Evolutionary conservation across 371 early-diverging fungal genomes (phyloP), one percentile per base, ranked within the genome.

Genomic region (Coemansia sp.): DNA sequence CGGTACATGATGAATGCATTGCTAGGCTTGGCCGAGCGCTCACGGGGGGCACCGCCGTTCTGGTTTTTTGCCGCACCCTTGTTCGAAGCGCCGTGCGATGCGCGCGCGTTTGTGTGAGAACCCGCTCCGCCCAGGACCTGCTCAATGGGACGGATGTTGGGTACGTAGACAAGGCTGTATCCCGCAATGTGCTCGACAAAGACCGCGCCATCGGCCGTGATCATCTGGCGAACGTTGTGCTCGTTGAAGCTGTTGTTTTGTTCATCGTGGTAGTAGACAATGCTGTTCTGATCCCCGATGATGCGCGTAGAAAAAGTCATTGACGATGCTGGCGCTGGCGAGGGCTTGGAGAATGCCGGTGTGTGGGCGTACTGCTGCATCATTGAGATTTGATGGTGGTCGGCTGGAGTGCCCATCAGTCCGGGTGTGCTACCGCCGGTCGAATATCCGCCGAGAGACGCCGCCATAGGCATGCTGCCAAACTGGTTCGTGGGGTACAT

Each of bases 1-100:
- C 89, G 84, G 81, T 89, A 89, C 69, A 86, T 78, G 61, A 89
- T 88, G 72, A 88, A 89, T 0, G 86, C 81, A 69, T 87, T 87
- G 52, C 84, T 80, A 0, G 88, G 86, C 67, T 75, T 74, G 59
- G 63, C 22, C 11, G 57, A 56, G 31, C 56, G 58, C 42, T 64
- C 63, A 31, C 58, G 53, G 24, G 47, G 52, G n/a, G 37, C 42
- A 2, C 57, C 31, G 31, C 31, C 31, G 31, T 31, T 31, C 31
- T 31, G 31, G 31, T 6, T 31, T 31, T 31, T 31, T 31, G 31
- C 31, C 31, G 31, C 31, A 6, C 31, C 31, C 7, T 31, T 31
- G 31, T 31, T 31, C 31, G 50, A 11, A 3, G 52, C 42, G 16
- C 2, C n/a, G 47, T 27, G 31, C 22, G 45, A 24, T 2, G 58